Base-by-base conservation (phyloP, 208 protist genomes). In the Acanthamoeba triangularis region DNA sequence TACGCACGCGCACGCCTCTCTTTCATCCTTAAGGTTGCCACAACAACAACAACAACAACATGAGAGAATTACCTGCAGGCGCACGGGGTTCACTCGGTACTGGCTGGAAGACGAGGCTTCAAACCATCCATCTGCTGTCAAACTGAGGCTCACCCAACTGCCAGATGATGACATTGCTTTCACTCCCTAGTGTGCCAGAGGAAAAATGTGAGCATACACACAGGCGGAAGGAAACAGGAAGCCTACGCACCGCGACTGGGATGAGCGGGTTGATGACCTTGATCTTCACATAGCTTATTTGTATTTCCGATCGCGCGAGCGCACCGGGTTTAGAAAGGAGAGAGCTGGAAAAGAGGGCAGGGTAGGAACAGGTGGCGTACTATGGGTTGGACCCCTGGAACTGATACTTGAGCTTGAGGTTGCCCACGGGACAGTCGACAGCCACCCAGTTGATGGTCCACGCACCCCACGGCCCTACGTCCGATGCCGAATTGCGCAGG, bases 261-360 rank as follows among this genome's bases (percentile, higher is more conserved):
- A 76, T 23, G 67, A 33, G 67, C 28, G 67, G 67, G 67, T 76
- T 76, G 67, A 76, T 41, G 67, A 76, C 67, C 67, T 76, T 76
- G 67, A 76, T 33, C 67, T 76, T 76, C 13, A 76, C 67, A 20
- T 76, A 76, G 67, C 67, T 7, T 59, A 59, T 59, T 18, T 16
- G 7, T 59, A 7, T 59, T 16, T 59, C 7, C 16, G 52, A 59
- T 16, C 11, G 16, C 16, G 52, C 7, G 16, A 59, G 52, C 52
- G 52, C 52, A 16, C 16, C 52, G 52, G 16, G 52, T 59, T n/a
- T n/a, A n/a, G n/a, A n/a, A n/a, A n/a, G n/a, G n/a, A n/a, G n/a
- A n/a, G n/a, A n/a, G n/a, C n/a, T n/a, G n/a, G n/a, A n/a, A n/a
- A n/a, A n/a, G n/a, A n/a, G n/a, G n/a, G n/a, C n/a, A n/a, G n/a